Conservation (phyloP, 2,329 filamentous ascomycete genomes). For the Mycocentrospora acerina region DNA sequence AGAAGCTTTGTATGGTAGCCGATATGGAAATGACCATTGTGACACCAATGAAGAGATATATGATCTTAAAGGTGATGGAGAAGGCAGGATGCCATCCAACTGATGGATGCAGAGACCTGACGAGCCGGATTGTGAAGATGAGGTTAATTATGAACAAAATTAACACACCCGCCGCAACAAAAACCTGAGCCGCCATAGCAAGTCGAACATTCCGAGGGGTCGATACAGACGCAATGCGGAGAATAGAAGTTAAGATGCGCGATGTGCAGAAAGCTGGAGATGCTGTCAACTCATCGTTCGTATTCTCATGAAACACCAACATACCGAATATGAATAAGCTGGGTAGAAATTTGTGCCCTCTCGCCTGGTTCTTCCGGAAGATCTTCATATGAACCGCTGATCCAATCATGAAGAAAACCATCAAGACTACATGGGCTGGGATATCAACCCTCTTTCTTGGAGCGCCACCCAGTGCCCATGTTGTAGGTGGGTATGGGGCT, state of each 20-base stretch:
- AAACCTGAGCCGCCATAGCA: constrained; percentile 63
- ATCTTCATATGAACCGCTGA: constrained; percentile 46
- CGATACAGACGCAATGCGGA: constrained; percentile 39
- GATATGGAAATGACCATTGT: constrained; percentile 68
- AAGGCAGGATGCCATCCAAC: constrained; percentile 67
- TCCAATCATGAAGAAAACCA: constrained; percentile 44
- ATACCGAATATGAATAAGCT: constrained; percentile 43
- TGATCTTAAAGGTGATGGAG: constrained; percentile 55
- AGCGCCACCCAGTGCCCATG: constrained; percentile 41
- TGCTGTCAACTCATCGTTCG: not conserved
- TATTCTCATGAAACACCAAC: constrained; percentile 1
- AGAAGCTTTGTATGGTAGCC: constrained; percentile 65
- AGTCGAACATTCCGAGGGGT: constrained; percentile 47
- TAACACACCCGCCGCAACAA: constrained; percentile 72
- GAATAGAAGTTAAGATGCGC: constrained; percentile 42
- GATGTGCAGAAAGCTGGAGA: constrained; percentile 46
- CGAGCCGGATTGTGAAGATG: constrained; percentile 72
- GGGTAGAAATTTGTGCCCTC: constrained; percentile 46
- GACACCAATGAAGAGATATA: constrained; percentile 60
- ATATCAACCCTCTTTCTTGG: constrained; percentile 42
- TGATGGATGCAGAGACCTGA: constrained; percentile 70
- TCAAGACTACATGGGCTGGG: constrained; percentile 45
- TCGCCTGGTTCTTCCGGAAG: constrained; percentile 41
- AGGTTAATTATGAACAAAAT: constrained; percentile 78
- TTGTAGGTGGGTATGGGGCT: constrained; percentile 33